Evolutionary conservation across 2,329 filamentous ascomycete species (phyloP), one percentile per base, ranked within the genome.

Genomic region (Dothideomycetidae sp.): DNA sequence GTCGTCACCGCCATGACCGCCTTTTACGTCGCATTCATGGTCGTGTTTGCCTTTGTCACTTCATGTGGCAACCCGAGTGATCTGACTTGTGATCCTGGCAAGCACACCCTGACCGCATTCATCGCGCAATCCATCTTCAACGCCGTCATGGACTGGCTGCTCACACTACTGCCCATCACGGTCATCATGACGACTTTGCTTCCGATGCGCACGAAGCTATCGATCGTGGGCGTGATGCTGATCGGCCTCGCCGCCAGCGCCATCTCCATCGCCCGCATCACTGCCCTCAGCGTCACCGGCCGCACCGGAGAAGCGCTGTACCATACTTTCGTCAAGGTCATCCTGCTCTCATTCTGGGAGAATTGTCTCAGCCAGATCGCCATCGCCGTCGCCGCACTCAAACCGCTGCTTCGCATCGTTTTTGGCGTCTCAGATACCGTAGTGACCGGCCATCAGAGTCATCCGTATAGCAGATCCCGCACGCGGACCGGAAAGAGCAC

Each of bases 11-110:
- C 35, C 10, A 26, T 44, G 14, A 43, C 48, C n/a, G 31, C 35
- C 4, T 33, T 55, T 9, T 45, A 66, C 5, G 43, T 61, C 1
- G 49, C 60, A 7, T 69, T 67, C 12, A 38, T 18, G 9, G 11
- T 38, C n/a, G 29, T 21, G 7, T 16, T 18, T 14, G 29, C 16
- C 11, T 38, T 32, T 5, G 29, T 38, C 17, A 19, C 13, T 15
- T 29, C 30, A 21, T 38, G 36, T 29, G 36, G 36, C 16, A 15
- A 38, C 17, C 36, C 36, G 4, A 16, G 28, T 29, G 13, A 33
- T 14, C 16, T 32, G 12, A 18, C 7, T 19, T 33, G 30, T n/a
- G 11, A 32, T n/a, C 36, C 29, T 26, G 7, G n/a, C 21, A 26
- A 26, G 7, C 7, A n/a, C 21, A 26, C 21, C 7, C n/a, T 7